Conservation (phyloP, 805 yeast species). For the Zygosaccharomyces siamensis region DNA sequence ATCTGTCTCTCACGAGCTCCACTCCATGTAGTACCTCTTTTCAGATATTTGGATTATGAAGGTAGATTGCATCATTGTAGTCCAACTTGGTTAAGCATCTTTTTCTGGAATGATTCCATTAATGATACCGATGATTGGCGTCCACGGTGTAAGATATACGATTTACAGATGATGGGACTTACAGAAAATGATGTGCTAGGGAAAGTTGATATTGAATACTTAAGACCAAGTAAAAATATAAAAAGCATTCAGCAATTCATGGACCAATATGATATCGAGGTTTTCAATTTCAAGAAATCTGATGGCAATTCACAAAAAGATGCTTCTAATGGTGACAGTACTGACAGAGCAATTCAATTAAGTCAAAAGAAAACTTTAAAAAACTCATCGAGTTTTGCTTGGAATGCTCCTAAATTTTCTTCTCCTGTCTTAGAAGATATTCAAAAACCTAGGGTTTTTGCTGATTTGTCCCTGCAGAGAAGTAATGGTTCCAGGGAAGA, state of each 20-base stretch:
- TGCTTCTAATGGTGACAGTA: neutral
- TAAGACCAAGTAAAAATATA: slow-evolving; percentile 36
- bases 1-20: slow-evolving; percentile 90
- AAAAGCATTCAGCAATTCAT: slow-evolving; percentile 53
- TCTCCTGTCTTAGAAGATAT: slow-evolving; percentile 24
- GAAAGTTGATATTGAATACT: slow-evolving; percentile 53
- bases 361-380: slow-evolving; percentile 3
- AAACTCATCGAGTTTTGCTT: slow-evolving; percentile 16
- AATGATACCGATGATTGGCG: slow-evolving; percentile 60
- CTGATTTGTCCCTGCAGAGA: slow-evolving; percentile 16
- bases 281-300: slow-evolving; percentile 37
- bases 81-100: slow-evolving; percentile 94
- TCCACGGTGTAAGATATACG: slow-evolving; percentile 93
- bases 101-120: slow-evolving; percentile 68
- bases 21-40: slow-evolving; percentile 83
- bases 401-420: slow-evolving; percentile 29
- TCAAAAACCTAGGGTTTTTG: slow-evolving; percentile 25
- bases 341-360: neutral
- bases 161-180: slow-evolving; percentile 96
- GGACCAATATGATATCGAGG: slow-evolving; percentile 59
- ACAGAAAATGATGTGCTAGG: slow-evolving; percentile 84
- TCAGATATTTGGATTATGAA: slow-evolving; percentile 58
- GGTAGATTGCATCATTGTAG: slow-evolving; percentile 62
- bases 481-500: slow-evolving; percentile 2
- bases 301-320: neutral